These are phyloP conservation scores for Cicer cuneatum DNA, from an alignment of 306 rosid species.

Conservation along the genomic window DNA sequence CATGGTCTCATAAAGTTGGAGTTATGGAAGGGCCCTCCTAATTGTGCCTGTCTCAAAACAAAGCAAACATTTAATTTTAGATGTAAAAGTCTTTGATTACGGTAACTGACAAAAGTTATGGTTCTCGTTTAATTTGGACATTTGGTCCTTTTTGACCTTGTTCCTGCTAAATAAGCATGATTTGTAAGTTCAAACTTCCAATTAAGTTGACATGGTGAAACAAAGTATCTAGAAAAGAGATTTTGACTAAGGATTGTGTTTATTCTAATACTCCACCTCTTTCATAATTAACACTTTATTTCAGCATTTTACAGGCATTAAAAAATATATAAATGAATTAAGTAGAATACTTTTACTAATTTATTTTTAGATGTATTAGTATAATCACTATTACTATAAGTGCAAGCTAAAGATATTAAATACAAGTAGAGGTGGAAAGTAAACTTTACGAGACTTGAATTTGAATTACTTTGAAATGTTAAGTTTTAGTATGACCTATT, in stretches of 20 bases:
- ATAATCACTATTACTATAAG: too few relatives aligned
- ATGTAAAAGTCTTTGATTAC: constrained; percentile 37
- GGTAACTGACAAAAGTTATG: constrained; percentile 39
- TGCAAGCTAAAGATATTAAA: too few relatives aligned
- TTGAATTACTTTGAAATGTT: too few relatives aligned
- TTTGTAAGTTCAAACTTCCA: constrained; percentile 33
- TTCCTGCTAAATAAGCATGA: constrained; percentile 37
- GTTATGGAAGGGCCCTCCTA: constrained; percentile 39
- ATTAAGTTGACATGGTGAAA: constrained; percentile 29
- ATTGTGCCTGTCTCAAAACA: constrained; percentile 47
- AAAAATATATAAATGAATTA: too few relatives aligned
- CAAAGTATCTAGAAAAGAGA: constrained; percentile 32
- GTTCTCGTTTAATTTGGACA: constrained; percentile 35
- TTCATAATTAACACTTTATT: too few relatives aligned
- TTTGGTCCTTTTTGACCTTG: constrained; percentile 46
- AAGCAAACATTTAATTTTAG: constrained; percentile 34
- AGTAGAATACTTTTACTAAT: too few relatives aligned
- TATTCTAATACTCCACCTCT: too few relatives aligned
- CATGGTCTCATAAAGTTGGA: constrained; percentile 59
- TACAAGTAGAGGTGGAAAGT: too few relatives aligned
- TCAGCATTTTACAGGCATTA: too few relatives aligned
- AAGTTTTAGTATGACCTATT: too few relatives aligned
- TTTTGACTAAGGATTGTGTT: constrained; percentile 35
- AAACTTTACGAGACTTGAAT: too few relatives aligned
- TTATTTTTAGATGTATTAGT: too few relatives aligned